A percentile compares a stretch with the other conserved stretches of the same genome.
These are phyloP conservation scores for Hanseniaspora clermontiae DNA, from an alignment of 805 yeast genomes.

Conservation along the genomic window DNA sequence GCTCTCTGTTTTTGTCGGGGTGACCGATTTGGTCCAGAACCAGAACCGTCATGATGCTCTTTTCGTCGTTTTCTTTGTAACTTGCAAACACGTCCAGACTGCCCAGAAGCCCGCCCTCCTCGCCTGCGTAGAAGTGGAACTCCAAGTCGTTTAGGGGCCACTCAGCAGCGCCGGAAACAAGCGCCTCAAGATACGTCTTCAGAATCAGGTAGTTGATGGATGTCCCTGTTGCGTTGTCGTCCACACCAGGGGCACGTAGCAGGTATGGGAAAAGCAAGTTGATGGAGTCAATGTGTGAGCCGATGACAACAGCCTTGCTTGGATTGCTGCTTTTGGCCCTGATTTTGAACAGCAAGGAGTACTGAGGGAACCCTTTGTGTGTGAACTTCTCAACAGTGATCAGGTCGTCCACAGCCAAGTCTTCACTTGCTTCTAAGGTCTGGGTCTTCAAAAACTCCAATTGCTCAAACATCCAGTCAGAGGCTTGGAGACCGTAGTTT, in stretches of 20 bases:
- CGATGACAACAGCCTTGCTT: conserved; percentile 51
- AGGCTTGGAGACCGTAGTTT: conserved; percentile 53
- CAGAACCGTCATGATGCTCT: conserved; percentile 62
- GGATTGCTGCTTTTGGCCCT: conserved; percentile 32
- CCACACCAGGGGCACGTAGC: conserved; percentile 83
- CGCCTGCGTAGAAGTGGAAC: conserved; percentile 91
- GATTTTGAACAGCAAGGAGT: conserved; percentile 55
- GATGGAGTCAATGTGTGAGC: conserved; percentile 81
- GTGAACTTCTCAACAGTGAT: conserved; percentile 31
- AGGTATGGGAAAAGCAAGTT: conserved; percentile 58
- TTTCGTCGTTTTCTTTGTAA: conserved; percentile 15
- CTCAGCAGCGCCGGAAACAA: neutral
- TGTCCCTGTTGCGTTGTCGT: conserved; percentile 86
- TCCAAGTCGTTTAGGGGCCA: conserved; percentile 64
- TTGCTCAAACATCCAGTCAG: conserved; percentile 49
- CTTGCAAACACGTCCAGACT: conserved; percentile 62
- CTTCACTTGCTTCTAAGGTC: neutral
- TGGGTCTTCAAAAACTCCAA: conserved; percentile 26
- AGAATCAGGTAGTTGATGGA: conserved; percentile 66
- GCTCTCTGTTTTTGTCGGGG: conserved; percentile 43
- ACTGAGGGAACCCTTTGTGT: conserved; percentile 68
- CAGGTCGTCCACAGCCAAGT: neutral
- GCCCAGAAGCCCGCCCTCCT: conserved; percentile 84
- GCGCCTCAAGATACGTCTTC: conserved; percentile 39
- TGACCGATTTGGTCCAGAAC: conserved; percentile 95